Conservation (phyloP, 139 green algal species). For the Chlorella sp. region DNA sequence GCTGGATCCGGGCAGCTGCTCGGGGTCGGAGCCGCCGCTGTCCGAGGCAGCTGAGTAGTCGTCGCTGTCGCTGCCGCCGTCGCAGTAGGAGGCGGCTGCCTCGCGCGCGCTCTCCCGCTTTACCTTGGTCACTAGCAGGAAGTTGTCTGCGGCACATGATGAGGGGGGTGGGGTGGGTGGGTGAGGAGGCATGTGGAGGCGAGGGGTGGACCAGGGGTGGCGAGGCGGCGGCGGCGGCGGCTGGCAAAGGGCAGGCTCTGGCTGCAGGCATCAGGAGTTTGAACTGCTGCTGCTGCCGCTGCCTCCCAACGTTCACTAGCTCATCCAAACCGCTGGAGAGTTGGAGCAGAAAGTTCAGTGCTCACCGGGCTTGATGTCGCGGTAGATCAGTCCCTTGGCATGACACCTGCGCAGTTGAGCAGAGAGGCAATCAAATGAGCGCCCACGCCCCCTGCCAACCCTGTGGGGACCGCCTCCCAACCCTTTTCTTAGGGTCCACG, state of each 20-base stretch:
- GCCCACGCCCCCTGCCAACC: too few relatives aligned
- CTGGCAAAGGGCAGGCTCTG: too few relatives aligned
- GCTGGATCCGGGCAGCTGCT: not conserved
- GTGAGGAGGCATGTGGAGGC: not conserved
- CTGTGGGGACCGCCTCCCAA: too few relatives aligned
- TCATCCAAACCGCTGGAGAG: too few relatives aligned
- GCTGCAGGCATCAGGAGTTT: too few relatives aligned
- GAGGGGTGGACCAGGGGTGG: too few relatives aligned
- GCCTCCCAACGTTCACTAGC: too few relatives aligned
- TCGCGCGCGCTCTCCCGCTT: not conserved
- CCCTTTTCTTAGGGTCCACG: not conserved
- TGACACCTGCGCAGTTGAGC: constrained; percentile 66
- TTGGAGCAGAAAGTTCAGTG: too few relatives aligned
- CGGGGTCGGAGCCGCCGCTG: not conserved
- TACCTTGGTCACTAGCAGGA: constrained; percentile 81
- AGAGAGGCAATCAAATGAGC: too few relatives aligned
- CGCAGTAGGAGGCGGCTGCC: not conserved
- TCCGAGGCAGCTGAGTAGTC: not conserved
- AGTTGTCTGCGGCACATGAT: constrained; percentile 77
- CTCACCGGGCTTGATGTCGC: constrained; percentile 74
- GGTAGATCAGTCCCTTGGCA: constrained; percentile 83
- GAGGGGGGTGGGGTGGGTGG: not conserved
- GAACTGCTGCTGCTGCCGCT: too few relatives aligned
- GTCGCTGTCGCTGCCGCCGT: not conserved
- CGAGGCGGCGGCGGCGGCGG: too few relatives aligned